phyloP scores from a whole-genome alignment of 805 yeast genomes.

The Saturnispora silvae region DNA sequence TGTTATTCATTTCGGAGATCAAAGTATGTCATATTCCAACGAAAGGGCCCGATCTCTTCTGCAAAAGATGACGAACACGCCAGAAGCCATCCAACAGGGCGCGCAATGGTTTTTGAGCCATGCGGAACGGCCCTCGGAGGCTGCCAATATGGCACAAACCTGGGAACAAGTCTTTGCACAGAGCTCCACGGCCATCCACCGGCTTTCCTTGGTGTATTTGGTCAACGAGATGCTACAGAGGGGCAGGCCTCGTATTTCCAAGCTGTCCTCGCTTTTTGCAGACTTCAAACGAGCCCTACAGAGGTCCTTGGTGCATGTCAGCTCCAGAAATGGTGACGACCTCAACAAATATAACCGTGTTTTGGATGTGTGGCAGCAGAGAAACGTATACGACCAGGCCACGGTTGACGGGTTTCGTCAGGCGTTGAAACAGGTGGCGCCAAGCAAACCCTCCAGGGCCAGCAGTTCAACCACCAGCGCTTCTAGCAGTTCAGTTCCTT shows the following conservation, averaged over 20 bases:
- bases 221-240: conserved; percentile 80
- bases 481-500: not conserved
- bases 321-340: conserved; percentile 1
- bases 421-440: not conserved
- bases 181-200: conserved; percentile 25
- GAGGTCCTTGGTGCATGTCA: conserved; percentile 22
- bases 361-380: conserved; percentile 47
- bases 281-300: conserved; percentile 47
- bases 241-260: conserved; percentile 46
- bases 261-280: conserved; percentile 40
- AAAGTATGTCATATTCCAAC: conserved; percentile 44
- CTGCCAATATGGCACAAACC: conserved; percentile 31
- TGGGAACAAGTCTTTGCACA: conserved; percentile 11
- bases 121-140: conserved; percentile 41
- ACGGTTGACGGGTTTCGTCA: conserved; percentile 13
- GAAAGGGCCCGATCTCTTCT: conserved; percentile 40
- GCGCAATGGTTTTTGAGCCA: conserved; percentile 67
- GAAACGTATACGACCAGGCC: conserved; percentile 32
- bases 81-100: conserved; percentile 62
- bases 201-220: conserved; percentile 45
- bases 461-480: not conserved
- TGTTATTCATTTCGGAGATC: no score
- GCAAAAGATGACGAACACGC: conserved; percentile 43
- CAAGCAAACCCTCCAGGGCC: not conserved
- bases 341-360: conserved; percentile 38